These are phyloP conservation scores for Penicillium corylophilum DNA, from an alignment of 2,329 filamentous ascomycete species.

Conservation along the genomic window DNA sequence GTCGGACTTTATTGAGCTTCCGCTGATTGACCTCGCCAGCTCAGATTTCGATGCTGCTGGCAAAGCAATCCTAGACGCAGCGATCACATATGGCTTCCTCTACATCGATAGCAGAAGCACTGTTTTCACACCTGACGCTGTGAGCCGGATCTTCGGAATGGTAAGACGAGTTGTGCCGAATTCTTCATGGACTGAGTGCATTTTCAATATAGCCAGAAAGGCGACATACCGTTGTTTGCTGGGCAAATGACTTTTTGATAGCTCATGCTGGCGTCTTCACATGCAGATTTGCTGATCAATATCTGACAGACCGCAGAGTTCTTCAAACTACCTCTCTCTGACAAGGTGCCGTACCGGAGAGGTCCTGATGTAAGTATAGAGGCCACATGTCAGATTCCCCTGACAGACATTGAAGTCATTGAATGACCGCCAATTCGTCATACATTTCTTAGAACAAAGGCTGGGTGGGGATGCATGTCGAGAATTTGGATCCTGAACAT, in stretches of 20 bases:
- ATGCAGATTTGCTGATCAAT: too few relatives aligned
- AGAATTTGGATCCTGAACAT: conserved; percentile 80
- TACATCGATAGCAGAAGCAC: conserved; percentile 76
- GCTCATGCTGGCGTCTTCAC: too few relatives aligned
- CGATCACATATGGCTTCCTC: conserved; percentile 80
- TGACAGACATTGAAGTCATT: neutral
- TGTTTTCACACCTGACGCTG: conserved; percentile 64
- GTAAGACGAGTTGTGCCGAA: conserved; percentile 48
- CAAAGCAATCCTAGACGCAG: conserved; percentile 72
- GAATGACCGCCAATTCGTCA: neutral
- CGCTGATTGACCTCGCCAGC: conserved; percentile 77
- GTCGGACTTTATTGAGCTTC: conserved; percentile 54
- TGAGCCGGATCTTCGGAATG: conserved; percentile 71
- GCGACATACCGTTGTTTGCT: conserved; percentile 67
- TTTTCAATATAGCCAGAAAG: conserved; percentile 57
- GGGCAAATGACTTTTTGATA: conserved; percentile 34
- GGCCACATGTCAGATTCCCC: neutral
- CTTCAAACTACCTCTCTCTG: too few relatives aligned
- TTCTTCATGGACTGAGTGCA: neutral
- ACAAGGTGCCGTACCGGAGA: too few relatives aligned
- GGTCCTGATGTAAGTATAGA: conserved; percentile 7
- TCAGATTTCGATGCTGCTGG: conserved; percentile 59
- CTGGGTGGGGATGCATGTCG: conserved; percentile 83
- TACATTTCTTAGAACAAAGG: conserved; percentile 66
- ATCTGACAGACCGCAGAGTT: too few relatives aligned